Evolutionary conservation across 2,329 filamentous ascomycete genomes (phyloP).

Genomic region (Trichophyton simii): DNA sequence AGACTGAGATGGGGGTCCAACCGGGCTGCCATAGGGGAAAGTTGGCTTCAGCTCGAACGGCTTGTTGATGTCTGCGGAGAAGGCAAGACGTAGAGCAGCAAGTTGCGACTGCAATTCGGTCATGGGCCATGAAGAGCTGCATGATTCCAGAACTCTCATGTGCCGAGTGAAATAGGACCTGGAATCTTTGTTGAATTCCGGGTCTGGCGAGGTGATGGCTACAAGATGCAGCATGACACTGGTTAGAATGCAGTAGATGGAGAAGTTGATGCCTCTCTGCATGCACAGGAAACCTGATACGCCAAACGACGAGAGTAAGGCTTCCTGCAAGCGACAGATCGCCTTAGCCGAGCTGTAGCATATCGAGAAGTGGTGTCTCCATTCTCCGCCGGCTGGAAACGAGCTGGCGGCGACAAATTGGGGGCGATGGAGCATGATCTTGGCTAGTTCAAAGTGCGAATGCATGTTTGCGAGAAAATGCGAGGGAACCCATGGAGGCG

Average conservation of each 20-base stretch:
- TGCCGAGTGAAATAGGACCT: slow-evolving; percentile 82
- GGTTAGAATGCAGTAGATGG: slow-evolving; percentile 81
- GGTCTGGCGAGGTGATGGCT: slow-evolving; percentile 85
- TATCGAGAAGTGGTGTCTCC: slow-evolving; percentile 78
- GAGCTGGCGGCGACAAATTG: slow-evolving; percentile 70
- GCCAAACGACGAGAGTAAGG: slow-evolving; percentile 62
- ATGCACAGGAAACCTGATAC: slow-evolving; percentile 75
- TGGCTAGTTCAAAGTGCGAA: slow-evolving; percentile 71
- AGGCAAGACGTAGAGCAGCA: slow-evolving; percentile 75
- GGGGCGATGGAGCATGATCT: slow-evolving; percentile 78
- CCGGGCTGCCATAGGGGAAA: slow-evolving; percentile 77
- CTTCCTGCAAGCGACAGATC: slow-evolving; percentile 77
- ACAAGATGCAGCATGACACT: slow-evolving; percentile 91
- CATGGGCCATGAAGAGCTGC: slow-evolving; percentile 72
- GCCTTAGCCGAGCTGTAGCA: slow-evolving; percentile 76
- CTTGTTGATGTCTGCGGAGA: slow-evolving; percentile 72
- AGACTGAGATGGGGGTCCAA: slow-evolving; percentile 29
- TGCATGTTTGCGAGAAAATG: slow-evolving; percentile 84
- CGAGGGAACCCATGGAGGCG: slow-evolving; percentile 70
- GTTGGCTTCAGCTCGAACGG: slow-evolving; percentile 80
- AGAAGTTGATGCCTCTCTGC: slow-evolving; percentile 88
- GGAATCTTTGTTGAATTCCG: slow-evolving; percentile 71
- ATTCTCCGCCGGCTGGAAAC: slow-evolving; percentile 55
- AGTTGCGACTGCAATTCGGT: slow-evolving; percentile 84
- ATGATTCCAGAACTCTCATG: slow-evolving; percentile 84